A percentile compares a stretch with the other conserved stretches of the same genome.
phyloP scores from a whole-genome alignment of 331 rosid genomes.

The Acacia pycnantha region DNA sequence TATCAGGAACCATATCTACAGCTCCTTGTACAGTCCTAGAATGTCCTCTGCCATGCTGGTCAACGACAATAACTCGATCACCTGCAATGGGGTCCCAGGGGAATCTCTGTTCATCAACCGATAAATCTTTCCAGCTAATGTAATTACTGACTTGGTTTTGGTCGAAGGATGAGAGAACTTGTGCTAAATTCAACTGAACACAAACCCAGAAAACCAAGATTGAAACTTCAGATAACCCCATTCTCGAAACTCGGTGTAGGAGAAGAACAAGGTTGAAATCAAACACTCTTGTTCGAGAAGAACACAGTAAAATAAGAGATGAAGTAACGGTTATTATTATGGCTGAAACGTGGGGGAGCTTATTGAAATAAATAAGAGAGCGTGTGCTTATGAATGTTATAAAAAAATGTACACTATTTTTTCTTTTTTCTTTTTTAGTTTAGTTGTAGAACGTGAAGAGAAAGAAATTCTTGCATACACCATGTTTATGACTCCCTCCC shows the following conservation, averaged over 20 bases:
- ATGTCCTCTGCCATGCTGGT: slow-evolving; percentile 56
- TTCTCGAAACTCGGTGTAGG: not conserved
- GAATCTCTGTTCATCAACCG: slow-evolving; percentile 41
- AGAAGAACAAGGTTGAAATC: not conserved
- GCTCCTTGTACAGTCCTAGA: slow-evolving; percentile 77
- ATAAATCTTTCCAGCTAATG: slow-evolving; percentile 80
- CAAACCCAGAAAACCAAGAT: slow-evolving; percentile 29
- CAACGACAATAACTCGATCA: slow-evolving; percentile 55
- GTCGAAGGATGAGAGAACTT: not conserved
- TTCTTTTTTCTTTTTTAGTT: not conserved
- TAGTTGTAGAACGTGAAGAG: slow-evolving; percentile 39
- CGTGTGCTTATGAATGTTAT: slow-evolving; percentile 24
- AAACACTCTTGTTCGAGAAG: slow-evolving; percentile 15
- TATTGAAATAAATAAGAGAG: slow-evolving; percentile 59
- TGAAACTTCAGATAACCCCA: slow-evolving; percentile 35
- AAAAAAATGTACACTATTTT: not conserved
- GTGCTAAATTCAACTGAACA: slow-evolving; percentile 38
- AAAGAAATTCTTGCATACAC: not conserved
- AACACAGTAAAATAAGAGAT: not conserved
- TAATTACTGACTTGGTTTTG: slow-evolving; percentile 17
- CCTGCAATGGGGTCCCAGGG: slow-evolving; percentile 9
- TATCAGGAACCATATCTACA: slow-evolving; percentile 62
- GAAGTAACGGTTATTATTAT: slow-evolving; percentile 30
- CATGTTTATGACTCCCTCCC: not conserved
- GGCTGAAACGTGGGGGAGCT: slow-evolving; percentile 45